Conservation (phyloP, 2,329 filamentous ascomycete genomes). For the Berkeleyomyces rouxiae region DNA sequence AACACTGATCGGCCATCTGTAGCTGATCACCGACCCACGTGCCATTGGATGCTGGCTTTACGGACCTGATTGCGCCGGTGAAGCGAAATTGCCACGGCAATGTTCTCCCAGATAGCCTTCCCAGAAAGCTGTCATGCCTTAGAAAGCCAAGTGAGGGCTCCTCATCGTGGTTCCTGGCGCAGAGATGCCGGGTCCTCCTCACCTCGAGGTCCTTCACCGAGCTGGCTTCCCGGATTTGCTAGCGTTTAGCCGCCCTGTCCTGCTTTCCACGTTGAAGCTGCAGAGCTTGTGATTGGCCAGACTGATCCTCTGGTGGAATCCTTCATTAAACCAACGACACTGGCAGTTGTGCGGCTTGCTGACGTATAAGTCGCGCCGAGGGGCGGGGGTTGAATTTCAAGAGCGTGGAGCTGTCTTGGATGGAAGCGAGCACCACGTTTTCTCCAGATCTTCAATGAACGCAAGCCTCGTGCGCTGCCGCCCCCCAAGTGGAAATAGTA, state of each 20-base stretch:
- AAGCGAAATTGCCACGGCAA: background rate
- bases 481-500: background rate
- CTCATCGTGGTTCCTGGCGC: background rate
- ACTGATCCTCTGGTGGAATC: background rate
- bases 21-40: constrained; percentile 1
- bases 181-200: background rate
- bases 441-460: background rate
- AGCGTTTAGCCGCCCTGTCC: background rate
- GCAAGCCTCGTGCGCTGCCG: background rate
- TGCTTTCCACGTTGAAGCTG: background rate
- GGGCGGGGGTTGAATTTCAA: background rate
- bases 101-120: background rate
- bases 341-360: background rate
- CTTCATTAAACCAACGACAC: background rate
- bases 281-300: background rate
- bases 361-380: background rate
- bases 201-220: background rate
- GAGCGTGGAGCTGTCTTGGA: background rate
- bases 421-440: background rate
- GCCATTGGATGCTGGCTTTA: background rate
- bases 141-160: background rate
- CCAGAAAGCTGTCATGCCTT: background rate
- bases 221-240: background rate
- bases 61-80: background rate
- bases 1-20: background rate